Evolutionary conservation across 2,329 filamentous ascomycete species (phyloP), one percentile per base, ranked within the genome.

Genomic region (Aspergillus sp.): DNA sequence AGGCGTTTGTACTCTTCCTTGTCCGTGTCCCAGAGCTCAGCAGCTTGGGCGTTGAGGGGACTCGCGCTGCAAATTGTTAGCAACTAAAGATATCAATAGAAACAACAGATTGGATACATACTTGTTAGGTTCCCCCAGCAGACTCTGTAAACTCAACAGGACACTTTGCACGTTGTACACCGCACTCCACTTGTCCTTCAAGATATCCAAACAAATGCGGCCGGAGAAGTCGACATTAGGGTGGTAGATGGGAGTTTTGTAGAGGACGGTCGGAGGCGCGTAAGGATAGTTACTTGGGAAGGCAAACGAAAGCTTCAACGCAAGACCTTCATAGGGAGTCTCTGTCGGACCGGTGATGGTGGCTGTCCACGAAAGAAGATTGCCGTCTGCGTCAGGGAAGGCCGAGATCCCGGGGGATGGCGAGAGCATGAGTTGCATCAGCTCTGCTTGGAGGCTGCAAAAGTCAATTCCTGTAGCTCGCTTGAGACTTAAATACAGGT

Each of bases 141-240:
- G 74, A 70, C 90, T 96, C 73, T 98, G 93, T 70, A 98, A 73
- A 60, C 91, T 97, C 61, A 98, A 71, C 47, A 98, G 76, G 42
- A 98, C 88, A 42, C 86, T 95, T 70, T 94, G 88, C 53, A 95
- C 90, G 65, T 97, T 97, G 79, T 96, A 94, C 39, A 94, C 90
- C 15, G 93, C 90, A 50, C 90, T 95, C 93, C 93, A 98, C 75
- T 96, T 96, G 71, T 97, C 93, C 79, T 96, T 97, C 56, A 98
- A 78, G 58, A 98, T 98, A 65, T 98, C 94, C 52, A 98, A 79
- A 69, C 93, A 98, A 71, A 98, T 98, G 48, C 93, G 82, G 37
- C 93, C 93, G 3, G 87, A 90, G 74, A 98, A 96, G 74, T 98
- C 93, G 60, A 98, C 88, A 62, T 98, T 98, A 46, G 93, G 93